Evolutionary conservation across 2,329 filamentous ascomycete species (phyloP), one percentile per base, ranked within the genome.

Genomic region (Calonectria pseudoturangicola): DNA sequence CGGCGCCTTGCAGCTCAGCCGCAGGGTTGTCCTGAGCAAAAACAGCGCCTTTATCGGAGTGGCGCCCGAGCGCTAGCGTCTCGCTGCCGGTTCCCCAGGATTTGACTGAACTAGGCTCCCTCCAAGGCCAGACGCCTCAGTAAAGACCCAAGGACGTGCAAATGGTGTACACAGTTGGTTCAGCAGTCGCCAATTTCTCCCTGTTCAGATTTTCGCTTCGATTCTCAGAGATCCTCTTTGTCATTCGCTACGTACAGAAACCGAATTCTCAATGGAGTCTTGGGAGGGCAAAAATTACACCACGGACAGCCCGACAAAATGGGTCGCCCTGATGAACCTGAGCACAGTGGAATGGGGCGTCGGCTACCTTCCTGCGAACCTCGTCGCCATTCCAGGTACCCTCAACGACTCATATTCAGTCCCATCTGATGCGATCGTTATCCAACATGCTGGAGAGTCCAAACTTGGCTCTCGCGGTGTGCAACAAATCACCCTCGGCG

Each of bases 271-370:
- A 45, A 73, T 73, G 68, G 64, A 73, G 33, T 71, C 63, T 10
- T 73, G 71, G 71, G 47, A 60, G 54, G 56, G 68, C 12, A 16
- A 25, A 28, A 71, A 71, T 50, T 73, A 71, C 71, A 64, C 47
- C 30, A 71, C 68, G n/a, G 47, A 33, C 48, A 66, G 71, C 56
- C 43, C 68, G 30, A 71, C 54, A 8, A 54, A 36, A 50, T 73
- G 71, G 71, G 43, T 73, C n/a, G n/a, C 54, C 13, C 50, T 73
- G 16, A 73, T 73, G 71, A 73, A 73, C 63, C 64, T 62, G 3
- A 73, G 71, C 43, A 71, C 71, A 18, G 68, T 50, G 47, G 71
- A 73, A 71, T 73, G 68, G 71, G 56, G 63, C 56, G 58, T 73
- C 3, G 68, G 68, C n/a, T 71, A 58, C 48, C 41, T 73, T 3